phyloP scores from a whole-genome alignment of 192 early-diverging fungal species.

The Umbelopsis sp. region DNA sequence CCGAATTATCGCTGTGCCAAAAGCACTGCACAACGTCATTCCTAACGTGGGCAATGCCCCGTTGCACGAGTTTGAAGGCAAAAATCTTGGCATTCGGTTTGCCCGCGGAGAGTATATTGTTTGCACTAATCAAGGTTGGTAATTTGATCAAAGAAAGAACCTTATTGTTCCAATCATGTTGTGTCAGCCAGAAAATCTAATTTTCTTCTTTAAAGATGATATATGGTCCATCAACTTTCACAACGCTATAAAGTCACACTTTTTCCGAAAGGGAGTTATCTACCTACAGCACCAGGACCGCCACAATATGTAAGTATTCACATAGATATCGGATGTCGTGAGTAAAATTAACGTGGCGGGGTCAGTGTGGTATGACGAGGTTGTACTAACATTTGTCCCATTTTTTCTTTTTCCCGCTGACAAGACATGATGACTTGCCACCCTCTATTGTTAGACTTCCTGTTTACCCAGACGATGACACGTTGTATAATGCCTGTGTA shows the following conservation, averaged over 20 bases:
- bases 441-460: slow-evolving; percentile 31
- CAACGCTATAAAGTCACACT: slow-evolving; percentile 38
- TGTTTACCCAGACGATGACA: slow-evolving; percentile 30
- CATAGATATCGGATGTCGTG: no score
- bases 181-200: neutral
- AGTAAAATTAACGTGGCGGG: no score
- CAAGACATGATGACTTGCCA: slow-evolving; percentile 34
- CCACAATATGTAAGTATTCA: slow-evolving; percentile 33
- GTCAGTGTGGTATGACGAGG: neutral
- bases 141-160: neutral
- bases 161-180: no score
- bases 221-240: slow-evolving; percentile 41
- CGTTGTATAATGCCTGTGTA: slow-evolving; percentile 28
- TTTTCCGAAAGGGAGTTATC: slow-evolving; percentile 29
- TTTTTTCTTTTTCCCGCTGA: neutral
- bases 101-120: slow-evolving; percentile 40
- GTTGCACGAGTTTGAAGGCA: slow-evolving; percentile 42
- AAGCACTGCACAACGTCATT: slow-evolving; percentile 30
- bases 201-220: slow-evolving; percentile 27
- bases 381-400: neutral
- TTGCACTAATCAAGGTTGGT: slow-evolving; percentile 43
- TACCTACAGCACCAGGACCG: slow-evolving; percentile 36
- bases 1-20: slow-evolving; percentile 37
- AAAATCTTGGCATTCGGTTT: slow-evolving; percentile 41
- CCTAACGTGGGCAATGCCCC: slow-evolving; percentile 36